These are phyloP conservation scores for Rosa hybrid DNA, from an alignment of 331 rosid genomes.

Conservation along the genomic window DNA sequence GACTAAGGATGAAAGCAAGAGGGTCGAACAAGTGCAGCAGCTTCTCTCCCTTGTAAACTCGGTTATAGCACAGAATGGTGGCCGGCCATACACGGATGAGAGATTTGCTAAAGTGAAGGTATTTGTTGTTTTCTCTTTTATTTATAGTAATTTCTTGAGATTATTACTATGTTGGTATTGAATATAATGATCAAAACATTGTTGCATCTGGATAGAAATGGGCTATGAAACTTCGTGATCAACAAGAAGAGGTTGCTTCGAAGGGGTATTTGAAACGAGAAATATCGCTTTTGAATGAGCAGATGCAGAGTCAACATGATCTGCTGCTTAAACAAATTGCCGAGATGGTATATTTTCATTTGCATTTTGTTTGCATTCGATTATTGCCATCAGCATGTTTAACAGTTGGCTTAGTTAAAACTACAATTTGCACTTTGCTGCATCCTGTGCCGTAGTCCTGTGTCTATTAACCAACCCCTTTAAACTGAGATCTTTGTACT, in stretches of 20 bases:
- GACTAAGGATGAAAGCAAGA: conserved; percentile 68
- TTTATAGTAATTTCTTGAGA: not conserved
- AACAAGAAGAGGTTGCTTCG: too few relatives aligned
- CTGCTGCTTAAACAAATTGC: conserved; percentile 74
- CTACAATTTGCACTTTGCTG: not conserved
- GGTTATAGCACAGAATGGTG: conserved; percentile 55
- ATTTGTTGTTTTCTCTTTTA: conserved; percentile 8
- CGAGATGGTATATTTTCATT: conserved; percentile 62
- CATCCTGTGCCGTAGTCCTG: not conserved
- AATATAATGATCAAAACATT: conserved; percentile 16
- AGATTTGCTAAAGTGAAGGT: conserved; percentile 74
- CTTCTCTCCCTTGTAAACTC: conserved; percentile 61
- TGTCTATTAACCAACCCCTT: not conserved
- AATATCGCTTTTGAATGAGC: conserved; percentile 45
- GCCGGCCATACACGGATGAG: conserved; percentile 70
- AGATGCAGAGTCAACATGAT: conserved; percentile 55
- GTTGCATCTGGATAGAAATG: conserved; percentile 23
- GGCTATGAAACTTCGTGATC: too few relatives aligned
- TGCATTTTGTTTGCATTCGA: conserved; percentile 5
- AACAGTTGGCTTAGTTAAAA: not conserved
- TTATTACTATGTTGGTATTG: not conserved
- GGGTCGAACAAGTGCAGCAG: conserved; percentile 54
- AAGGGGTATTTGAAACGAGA: too few relatives aligned
- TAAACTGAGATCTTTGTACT: not conserved
- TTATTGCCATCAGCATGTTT: not conserved